These are phyloP conservation scores for Ploettnerulaceae sp. DNA, from an alignment of 2,329 filamentous ascomycete genomes.

Conservation along the genomic window DNA sequence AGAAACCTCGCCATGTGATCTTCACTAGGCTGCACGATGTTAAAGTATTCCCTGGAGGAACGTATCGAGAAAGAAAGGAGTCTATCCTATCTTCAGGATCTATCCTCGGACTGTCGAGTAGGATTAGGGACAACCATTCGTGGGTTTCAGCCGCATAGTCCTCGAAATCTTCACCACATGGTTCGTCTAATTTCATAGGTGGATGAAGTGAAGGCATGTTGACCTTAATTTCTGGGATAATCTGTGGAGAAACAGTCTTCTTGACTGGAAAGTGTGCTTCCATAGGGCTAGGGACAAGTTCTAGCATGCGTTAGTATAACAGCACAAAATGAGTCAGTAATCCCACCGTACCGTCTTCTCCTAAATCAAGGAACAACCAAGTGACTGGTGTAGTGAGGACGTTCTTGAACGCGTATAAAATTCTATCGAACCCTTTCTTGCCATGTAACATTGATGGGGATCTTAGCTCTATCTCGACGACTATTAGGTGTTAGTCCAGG, in stretches of 20 bases:
- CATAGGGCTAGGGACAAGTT: slow-evolving; percentile 46
- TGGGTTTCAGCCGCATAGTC: slow-evolving; percentile 60
- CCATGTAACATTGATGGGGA: slow-evolving; percentile 64
- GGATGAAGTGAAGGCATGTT: slow-evolving; percentile 31
- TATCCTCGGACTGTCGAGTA: slow-evolving; percentile 61
- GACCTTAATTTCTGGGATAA: slow-evolving; percentile 28
- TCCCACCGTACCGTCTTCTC: slow-evolving; percentile 39
- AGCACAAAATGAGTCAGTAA: slow-evolving; percentile 4
- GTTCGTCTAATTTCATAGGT: slow-evolving; percentile 28
- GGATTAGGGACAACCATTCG: slow-evolving; percentile 70
- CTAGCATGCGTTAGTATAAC: slow-evolving; percentile 30
- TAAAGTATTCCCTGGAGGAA: slow-evolving; percentile 41
- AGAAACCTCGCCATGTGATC: slow-evolving; percentile 56
- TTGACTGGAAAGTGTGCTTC: slow-evolving; percentile 40
- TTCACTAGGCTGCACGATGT: slow-evolving; percentile 39
- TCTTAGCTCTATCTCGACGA: slow-evolving; percentile 72
- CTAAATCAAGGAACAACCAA: slow-evolving; percentile 74
- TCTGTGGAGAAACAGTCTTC: slow-evolving; percentile 37
- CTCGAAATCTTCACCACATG: slow-evolving; percentile 49
- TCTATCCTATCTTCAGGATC: slow-evolving; percentile 55
- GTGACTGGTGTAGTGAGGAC: slow-evolving; percentile 62
- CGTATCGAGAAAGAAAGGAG: slow-evolving; percentile 64
- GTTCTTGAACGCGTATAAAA: slow-evolving; percentile 48
- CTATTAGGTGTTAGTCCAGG: slow-evolving; percentile 42
- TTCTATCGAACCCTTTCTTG: slow-evolving; percentile 32